Conservation (phyloP, 1,139 yeast species). For the Pichia sp. region DNA sequence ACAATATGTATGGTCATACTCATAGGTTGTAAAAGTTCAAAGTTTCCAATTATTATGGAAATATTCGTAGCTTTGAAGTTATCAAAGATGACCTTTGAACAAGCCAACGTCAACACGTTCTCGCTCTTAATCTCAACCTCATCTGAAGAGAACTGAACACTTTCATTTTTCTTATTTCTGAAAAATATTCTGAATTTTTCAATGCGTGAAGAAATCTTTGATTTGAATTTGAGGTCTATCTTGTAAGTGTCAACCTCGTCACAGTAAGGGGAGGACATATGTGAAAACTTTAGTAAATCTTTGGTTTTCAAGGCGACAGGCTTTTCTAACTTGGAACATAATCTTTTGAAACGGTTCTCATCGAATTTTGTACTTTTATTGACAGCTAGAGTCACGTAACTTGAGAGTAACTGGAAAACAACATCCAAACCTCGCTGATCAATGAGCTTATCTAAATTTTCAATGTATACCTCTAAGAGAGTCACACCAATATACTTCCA, state of each 20-base stretch:
- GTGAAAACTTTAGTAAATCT: conserved; percentile 33
- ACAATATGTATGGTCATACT: conserved; percentile 14
- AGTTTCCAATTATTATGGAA: conserved; percentile 26
- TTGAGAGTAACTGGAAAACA: conserved; percentile 20
- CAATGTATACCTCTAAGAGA: conserved; percentile 61
- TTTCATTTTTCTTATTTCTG: conserved; percentile 13
- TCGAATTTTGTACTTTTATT: conserved; percentile 16
- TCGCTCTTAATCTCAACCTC: conserved; percentile 1
- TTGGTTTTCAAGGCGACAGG: conserved; percentile 33
- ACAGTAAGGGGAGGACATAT: conserved; percentile 21
- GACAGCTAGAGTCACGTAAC: conserved; percentile 28
- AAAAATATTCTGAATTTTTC: conserved; percentile 19
- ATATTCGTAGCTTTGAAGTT: conserved; percentile 27
- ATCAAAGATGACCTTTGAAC: conserved; percentile 17
- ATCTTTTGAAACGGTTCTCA: conserved; percentile 24
- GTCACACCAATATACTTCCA: conserved; percentile 73
- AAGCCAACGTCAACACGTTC: conserved; percentile 5
- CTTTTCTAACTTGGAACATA: conserved; percentile 24
- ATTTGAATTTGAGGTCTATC: conserved; percentile 20
- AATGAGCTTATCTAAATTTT: conserved; percentile 54
- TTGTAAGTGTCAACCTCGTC: conserved; percentile 24
- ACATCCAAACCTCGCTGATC: conserved; percentile 10
- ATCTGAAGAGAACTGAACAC: conserved; percentile 16
- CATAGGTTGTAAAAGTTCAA: conserved; percentile 20
- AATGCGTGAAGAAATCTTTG: conserved; percentile 20